These are phyloP conservation scores for Zygoascus hellenicus DNA, from an alignment of 1,139 yeast species.

Conservation along the genomic window DNA sequence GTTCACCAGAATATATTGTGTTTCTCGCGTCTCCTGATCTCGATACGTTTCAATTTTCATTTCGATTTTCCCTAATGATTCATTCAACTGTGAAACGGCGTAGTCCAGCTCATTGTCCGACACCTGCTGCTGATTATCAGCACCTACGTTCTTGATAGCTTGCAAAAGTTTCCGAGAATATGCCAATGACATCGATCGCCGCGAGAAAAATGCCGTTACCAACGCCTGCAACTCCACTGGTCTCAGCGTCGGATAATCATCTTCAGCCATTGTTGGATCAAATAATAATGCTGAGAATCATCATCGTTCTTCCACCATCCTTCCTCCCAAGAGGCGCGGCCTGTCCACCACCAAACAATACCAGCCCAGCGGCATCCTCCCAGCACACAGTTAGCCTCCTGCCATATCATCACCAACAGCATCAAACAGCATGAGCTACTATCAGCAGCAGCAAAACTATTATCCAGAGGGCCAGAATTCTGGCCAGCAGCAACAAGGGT, in stretches of 20 bases:
- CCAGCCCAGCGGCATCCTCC: conserved; percentile 22
- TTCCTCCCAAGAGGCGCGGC: no score
- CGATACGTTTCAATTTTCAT: conserved; percentile 21
- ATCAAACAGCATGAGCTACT: conserved; percentile 11
- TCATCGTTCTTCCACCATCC: no score
- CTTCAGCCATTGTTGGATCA: no score
- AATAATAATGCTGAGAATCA: no score
- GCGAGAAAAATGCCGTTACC: conserved; percentile 11
- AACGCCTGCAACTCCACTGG: background rate
- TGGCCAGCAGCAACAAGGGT: conserved; percentile 13
- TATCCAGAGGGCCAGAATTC: background rate
- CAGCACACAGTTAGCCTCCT: conserved; percentile 15
- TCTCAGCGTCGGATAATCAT: no score
- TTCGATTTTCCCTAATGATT: conserved; percentile 15
- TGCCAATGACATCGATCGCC: conserved; percentile 10
- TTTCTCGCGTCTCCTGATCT: conserved; percentile 17
- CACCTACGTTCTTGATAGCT: conserved; percentile 7
- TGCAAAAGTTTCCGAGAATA: conserved; percentile 10
- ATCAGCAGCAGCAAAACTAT: conserved; percentile 4
- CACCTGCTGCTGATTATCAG: background rate
- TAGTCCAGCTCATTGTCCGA: conserved; percentile 2
- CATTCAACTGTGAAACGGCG: conserved; percentile 11
- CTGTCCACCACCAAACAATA: no score
- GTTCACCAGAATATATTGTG: conserved; percentile 18
- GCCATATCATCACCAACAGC: conserved; percentile 13